A percentile compares a stretch with the other conserved stretches of the same genome.
Conservation (phyloP, 441 rosid species). For the Omphalea diandra region DNA sequence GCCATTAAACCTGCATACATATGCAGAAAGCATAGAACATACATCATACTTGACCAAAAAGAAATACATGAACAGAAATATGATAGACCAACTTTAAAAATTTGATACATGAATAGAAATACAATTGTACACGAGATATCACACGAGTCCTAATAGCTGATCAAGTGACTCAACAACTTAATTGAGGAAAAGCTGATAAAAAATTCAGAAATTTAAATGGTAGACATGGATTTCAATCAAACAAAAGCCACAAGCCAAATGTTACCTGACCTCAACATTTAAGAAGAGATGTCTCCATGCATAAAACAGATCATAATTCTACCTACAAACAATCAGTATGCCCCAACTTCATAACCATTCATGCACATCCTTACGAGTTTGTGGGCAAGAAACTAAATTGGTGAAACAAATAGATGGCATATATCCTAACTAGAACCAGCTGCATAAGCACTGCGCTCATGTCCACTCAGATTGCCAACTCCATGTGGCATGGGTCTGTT, state of each 20-base stretch:
- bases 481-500: not conserved
- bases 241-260: not conserved
- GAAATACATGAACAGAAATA: not conserved
- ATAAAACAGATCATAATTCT: not conserved
- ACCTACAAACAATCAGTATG: not conserved
- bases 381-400: not conserved
- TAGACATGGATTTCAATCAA: not conserved
- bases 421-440: not conserved
- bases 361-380: not conserved
- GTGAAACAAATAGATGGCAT: not conserved
- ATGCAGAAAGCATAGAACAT: not conserved
- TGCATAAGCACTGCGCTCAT: not conserved
- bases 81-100: too few relatives aligned
- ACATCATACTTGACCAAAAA: not conserved
- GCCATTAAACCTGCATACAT: slow-evolving; percentile 72
- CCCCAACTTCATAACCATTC: not conserved
- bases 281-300: not conserved
- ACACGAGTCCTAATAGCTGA: not conserved
- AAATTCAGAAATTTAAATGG: not conserved
- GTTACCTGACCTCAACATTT: not conserved
- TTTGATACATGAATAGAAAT: not conserved
- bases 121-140: slow-evolving; percentile 1
- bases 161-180: not conserved
- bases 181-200: not conserved
- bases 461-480: not conserved